These are phyloP conservation scores for Plasmodium gonderi DNA, from an alignment of 169 alveolate species.

Conservation along the genomic window DNA sequence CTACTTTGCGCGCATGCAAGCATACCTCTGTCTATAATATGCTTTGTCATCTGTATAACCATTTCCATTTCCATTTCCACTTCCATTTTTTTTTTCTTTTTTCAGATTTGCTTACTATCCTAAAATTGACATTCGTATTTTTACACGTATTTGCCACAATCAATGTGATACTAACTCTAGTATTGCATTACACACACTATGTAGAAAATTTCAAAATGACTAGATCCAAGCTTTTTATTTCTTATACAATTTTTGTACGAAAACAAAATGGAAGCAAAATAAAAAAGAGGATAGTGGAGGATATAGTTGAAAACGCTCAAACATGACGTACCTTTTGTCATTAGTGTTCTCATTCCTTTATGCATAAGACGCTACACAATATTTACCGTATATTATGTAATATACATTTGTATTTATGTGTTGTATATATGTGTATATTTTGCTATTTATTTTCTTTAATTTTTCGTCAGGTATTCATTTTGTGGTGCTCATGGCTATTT, in stretches of 20 bases:
- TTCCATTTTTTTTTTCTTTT: background rate
- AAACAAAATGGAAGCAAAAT: background rate
- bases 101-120: slow-evolving; percentile 23
- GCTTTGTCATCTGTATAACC: background rate
- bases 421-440: background rate
- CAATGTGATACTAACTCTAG: slow-evolving; percentile 21
- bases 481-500: slow-evolving; percentile 73
- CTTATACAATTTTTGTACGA: slow-evolving; percentile 20
- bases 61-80: background rate
- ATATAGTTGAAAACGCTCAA: no score
- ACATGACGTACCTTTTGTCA: no score
- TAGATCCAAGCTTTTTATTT: slow-evolving; percentile 22
- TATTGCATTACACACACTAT: slow-evolving; percentile 36
- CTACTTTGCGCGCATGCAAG: background rate
- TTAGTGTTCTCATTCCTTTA: no score
- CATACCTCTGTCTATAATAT: background rate
- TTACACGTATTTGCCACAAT: slow-evolving; percentile 42
- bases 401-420: background rate
- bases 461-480: slow-evolving; percentile 2
- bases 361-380: background rate
- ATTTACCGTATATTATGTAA: background rate
- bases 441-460: background rate
- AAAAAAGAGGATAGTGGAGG: background rate
- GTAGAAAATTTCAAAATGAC: slow-evolving; percentile 18
- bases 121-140: slow-evolving; percentile 32